Evolutionary conservation across 768 basidiomycete species (phyloP).

Genomic region (Hydnum rufescens): DNA sequence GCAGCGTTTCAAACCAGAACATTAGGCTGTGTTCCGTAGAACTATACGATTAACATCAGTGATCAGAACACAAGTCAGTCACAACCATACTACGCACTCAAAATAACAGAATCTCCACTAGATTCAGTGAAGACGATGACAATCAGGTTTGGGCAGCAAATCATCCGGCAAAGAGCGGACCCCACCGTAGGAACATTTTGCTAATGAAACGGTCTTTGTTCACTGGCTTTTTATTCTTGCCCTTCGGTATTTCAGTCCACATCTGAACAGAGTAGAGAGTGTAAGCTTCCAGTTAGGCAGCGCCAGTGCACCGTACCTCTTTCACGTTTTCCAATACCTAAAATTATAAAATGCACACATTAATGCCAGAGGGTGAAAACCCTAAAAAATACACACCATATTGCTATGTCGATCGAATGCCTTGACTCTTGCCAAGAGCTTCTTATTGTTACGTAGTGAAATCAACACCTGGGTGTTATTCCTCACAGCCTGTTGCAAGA

Average conservation of each 20-base stretch:
- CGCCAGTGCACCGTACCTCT: constrained; percentile 37
- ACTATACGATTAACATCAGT: constrained; percentile 7
- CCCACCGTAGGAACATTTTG: constrained; percentile 91
- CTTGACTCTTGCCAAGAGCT: constrained; percentile 85
- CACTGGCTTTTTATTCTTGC: constrained; percentile 95
- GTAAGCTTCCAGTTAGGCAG: neutral
- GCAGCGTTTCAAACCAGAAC: too few relatives aligned
- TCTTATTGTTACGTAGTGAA: constrained; percentile 95
- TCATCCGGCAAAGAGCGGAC: constrained; percentile 4
- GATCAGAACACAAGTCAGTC: neutral
- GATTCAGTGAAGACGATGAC: constrained; percentile 2
- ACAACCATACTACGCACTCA: constrained; percentile 33
- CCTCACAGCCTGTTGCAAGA: constrained; percentile 90
- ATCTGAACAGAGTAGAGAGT: constrained; percentile 35
- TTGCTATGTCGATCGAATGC: constrained; percentile 98
- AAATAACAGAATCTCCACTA: constrained; percentile 93
- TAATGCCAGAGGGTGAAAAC: neutral
- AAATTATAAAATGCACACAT: constrained; percentile 6
- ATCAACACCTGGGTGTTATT: constrained; percentile 97
- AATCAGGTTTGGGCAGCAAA: constrained; percentile 8
- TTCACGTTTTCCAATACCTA: constrained; percentile 96
- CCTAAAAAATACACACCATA: constrained; percentile 45
- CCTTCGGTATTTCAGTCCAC: constrained; percentile 98
- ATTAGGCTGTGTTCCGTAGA: constrained; percentile 15
- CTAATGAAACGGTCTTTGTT: constrained; percentile 99